Percentiles rank a stretch among this genome's conserved stretches.
phyloP scores from a whole-genome alignment of 805 yeast species.

The Hagleromyces aurorensis region DNA sequence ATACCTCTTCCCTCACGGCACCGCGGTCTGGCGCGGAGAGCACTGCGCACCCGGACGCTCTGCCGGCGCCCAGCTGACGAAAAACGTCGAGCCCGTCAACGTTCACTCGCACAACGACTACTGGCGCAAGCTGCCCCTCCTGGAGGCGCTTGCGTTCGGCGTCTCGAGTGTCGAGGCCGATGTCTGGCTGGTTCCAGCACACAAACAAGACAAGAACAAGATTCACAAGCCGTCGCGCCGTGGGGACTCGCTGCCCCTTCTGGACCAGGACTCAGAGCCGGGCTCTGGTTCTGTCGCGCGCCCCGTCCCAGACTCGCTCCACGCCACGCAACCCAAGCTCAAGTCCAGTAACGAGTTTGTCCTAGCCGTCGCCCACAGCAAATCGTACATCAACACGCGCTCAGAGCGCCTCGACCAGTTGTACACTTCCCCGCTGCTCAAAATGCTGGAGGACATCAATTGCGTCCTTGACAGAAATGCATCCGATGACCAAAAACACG shows the following conservation, averaged over 20 bases:
- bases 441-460: conserved; percentile 44
- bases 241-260: background rate
- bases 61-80: conserved; percentile 18
- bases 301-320: no score
- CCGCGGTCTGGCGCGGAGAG: background rate
- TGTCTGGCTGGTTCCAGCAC: conserved; percentile 38
- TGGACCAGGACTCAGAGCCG: conserved; percentile 27
- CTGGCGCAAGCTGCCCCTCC: conserved; percentile 50
- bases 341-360: conserved; percentile 30
- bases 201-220: background rate
- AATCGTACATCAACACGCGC: conserved; percentile 35
- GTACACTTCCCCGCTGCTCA: conserved; percentile 47
- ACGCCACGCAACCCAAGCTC: no score
- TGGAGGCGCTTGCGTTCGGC: conserved; percentile 48
- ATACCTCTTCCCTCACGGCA: conserved; percentile 7
- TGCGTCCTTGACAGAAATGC: conserved; percentile 6
- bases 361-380: conserved; percentile 58
- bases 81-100: conserved; percentile 17
- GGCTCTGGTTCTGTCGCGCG: no score
- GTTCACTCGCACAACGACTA: conserved; percentile 68
- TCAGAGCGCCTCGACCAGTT: conserved; percentile 40
- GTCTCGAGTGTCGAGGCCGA: conserved; percentile 60
- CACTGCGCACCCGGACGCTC: conserved; percentile 13
- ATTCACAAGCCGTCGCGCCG: background rate
- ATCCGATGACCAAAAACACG: no score